Evolutionary conservation across 805 yeast genomes (phyloP), one percentile per base, ranked within the genome.

Genomic region (Saccharomycopsis amapae): DNA sequence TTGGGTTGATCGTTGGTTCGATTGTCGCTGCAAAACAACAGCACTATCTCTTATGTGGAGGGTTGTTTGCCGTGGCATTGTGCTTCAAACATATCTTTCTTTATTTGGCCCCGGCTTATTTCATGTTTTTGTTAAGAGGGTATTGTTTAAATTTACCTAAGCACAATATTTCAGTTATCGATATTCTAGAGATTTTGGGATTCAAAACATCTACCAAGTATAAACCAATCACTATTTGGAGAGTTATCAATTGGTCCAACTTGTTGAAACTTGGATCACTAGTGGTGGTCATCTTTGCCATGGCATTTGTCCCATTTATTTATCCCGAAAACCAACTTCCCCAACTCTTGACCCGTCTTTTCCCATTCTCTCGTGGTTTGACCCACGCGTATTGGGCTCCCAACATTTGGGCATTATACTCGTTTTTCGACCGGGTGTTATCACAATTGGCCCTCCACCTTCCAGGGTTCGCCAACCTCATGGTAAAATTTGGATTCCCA

Each of bases 341-440:
- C 0, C 77, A 85, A 51, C 63, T 93, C 15, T 40, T 86, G 6
- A 58, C 66, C 4, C 71, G 98, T 38, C 65, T 93, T 26, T 93
- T 93, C 64, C 98, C 98, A 4, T 90, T 90, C 60, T 82, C 94
- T 41, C 72, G 97, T 60, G 97, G 97, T 1, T 70, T 93, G 31
- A 93, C 97, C 3, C 98, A 93, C 64, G 96, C 97, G 0, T 93
- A 93, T 65, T 93, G 98, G 97, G 97, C 98, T 1, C 97, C 99
- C 13, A 93, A 93, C 58, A 68, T 88, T 39, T 93, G 99, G 99
- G 96, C 98, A 0, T 56, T 90, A 7, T 93, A 93, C 63, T 85
- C 97, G 1, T 82, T 85, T 53, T 50, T 72, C 12, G 99, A 93
- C 62, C 71, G 95, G 48, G 58, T 81, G 0, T 67, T 88, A 47